Percentiles rank a stretch among this genome's conserved stretches.
Conservation (phyloP, 768 basidiomycete genomes). For the Phaffia tasmanica region DNA sequence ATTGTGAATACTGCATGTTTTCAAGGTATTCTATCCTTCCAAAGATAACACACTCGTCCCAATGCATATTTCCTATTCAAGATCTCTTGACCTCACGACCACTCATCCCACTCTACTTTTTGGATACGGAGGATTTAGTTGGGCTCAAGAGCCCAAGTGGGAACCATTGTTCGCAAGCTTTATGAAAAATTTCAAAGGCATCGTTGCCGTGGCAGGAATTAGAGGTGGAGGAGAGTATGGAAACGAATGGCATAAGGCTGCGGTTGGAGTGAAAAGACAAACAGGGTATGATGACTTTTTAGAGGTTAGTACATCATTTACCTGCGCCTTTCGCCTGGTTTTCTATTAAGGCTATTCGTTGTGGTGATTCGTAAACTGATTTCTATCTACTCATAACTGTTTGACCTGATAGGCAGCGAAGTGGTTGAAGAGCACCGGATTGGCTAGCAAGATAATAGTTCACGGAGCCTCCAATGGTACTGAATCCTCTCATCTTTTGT, state of each 20-base stretch:
- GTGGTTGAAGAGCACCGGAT: conserved; percentile 12
- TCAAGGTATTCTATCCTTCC: conserved; percentile 6
- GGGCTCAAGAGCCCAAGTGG: conserved; percentile 21
- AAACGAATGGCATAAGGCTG: conserved; percentile 18
- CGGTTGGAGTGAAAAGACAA: conserved; percentile 11
- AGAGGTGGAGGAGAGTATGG: conserved; percentile 24
- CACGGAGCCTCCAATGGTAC: conserved; percentile 19
- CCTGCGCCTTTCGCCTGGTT: too few relatives aligned
- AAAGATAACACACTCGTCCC: conserved; percentile 11
- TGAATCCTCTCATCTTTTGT: neutral
- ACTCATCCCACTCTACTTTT: conserved; percentile 19
- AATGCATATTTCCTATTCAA: conserved; percentile 19
- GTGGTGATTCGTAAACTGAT: too few relatives aligned
- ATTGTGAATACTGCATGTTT: neutral
- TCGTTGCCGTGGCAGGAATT: conserved; percentile 23
- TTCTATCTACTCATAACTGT: too few relatives aligned
- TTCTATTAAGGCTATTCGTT: too few relatives aligned
- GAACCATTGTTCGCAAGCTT: conserved; percentile 13
- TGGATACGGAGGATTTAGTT: conserved; percentile 22
- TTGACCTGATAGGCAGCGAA: neutral
- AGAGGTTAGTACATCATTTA: neutral
- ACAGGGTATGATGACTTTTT: conserved; percentile 14
- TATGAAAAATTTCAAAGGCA: neutral
- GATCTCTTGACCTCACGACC: conserved; percentile 6
- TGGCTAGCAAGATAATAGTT: conserved; percentile 9